Conservation (phyloP, 2,329 filamentous ascomycete genomes). For the Nakataea oryzae region DNA sequence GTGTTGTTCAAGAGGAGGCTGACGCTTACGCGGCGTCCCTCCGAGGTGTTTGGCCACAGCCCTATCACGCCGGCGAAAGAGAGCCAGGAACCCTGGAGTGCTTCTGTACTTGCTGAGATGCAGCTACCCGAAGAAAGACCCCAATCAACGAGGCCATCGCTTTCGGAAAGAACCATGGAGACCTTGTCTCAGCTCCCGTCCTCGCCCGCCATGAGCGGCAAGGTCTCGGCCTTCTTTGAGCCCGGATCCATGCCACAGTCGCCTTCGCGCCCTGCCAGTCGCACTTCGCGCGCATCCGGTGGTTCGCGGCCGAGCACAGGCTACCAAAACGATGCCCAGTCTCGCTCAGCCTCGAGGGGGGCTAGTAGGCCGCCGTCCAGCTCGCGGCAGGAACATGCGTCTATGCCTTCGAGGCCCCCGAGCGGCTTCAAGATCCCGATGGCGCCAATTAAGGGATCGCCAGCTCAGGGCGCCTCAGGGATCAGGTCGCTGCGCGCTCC, state of each 20-base stretch:
- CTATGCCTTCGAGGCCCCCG: conserved; percentile 30
- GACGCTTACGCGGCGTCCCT: conserved; percentile 4
- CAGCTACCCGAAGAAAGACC: neutral
- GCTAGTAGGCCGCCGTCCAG: conserved; percentile 46
- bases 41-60: neutral
- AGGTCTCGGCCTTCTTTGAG: conserved; percentile 64
- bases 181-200: conserved; percentile 69
- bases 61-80: neutral
- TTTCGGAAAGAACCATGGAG: conserved; percentile 79
- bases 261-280: conserved; percentile 32
- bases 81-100: neutral
- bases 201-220: conserved; percentile 59
- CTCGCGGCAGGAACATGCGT: conserved; percentile 32
- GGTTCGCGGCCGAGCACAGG: conserved; percentile 43
- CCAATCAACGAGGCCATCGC: conserved; percentile 39
- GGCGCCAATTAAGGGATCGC: conserved; percentile 32
- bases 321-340: conserved; percentile 52
- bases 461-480: conserved; percentile 22
- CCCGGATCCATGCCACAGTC: conserved; percentile 49
- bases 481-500: conserved; percentile 24
- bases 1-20: neutral
- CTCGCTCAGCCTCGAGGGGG: conserved; percentile 35
- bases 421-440: conserved; percentile 32
- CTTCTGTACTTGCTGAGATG: neutral
- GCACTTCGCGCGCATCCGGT: conserved; percentile 5